Conservation (phyloP, 257 asterid species). For the Solanum rostratum region DNA sequence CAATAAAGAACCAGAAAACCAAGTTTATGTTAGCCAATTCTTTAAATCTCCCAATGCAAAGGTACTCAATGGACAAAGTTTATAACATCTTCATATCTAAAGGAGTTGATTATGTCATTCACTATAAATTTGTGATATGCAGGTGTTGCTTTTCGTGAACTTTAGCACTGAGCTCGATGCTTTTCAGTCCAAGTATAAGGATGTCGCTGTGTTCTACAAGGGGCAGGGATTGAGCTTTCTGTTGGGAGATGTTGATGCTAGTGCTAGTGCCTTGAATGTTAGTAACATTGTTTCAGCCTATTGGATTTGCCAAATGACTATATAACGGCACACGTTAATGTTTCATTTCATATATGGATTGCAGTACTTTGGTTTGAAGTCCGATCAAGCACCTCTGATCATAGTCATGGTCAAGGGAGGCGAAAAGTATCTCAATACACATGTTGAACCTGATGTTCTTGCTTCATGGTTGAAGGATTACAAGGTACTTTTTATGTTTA, state of each 20-base stretch:
- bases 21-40: constrained; percentile 46
- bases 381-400: constrained; percentile 55
- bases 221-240: constrained; percentile 58
- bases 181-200: constrained; percentile 44
- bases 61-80: constrained; percentile 2
- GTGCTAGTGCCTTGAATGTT: constrained; percentile 62
- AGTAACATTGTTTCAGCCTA: background rate
- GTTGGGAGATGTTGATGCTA: constrained; percentile 53
- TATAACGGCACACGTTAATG: background rate
- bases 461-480: constrained; percentile 56
- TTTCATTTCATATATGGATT: constrained; percentile 2
- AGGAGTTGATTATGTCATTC: background rate
- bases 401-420: constrained; percentile 37
- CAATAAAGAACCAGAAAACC: constrained; percentile 39
- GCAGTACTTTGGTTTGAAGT: constrained; percentile 69
- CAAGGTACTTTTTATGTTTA: constrained; percentile 22
- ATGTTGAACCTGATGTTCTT: constrained; percentile 45
- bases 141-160: constrained; percentile 72
- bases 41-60: constrained; percentile 33
- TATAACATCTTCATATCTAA: background rate
- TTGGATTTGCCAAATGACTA: background rate
- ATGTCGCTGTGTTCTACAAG: constrained; percentile 50
- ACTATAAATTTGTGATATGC: background rate
- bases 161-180: constrained; percentile 50
- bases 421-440: constrained; percentile 42